Conservation (phyloP, 1,139 yeast species). For the Geotrichum histeridarum region DNA sequence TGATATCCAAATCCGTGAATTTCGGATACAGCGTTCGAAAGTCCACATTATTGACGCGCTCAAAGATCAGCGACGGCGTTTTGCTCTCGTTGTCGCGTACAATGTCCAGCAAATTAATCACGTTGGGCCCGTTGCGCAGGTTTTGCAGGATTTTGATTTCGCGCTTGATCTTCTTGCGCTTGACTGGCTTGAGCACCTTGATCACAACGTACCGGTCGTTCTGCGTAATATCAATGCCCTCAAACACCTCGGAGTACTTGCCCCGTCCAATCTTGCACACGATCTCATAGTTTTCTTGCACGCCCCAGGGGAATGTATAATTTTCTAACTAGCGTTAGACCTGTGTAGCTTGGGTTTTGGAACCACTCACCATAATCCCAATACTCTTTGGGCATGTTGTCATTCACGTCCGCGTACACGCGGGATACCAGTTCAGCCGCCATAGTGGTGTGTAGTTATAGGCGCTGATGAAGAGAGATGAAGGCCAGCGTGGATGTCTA, state of each 20-base stretch:
- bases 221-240: slow-evolving; percentile 50
- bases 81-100: slow-evolving; percentile 68
- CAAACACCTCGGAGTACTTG: slow-evolving; percentile 88
- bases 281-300: slow-evolving; percentile 73
- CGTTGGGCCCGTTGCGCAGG: slow-evolving; percentile 73
- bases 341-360: neutral
- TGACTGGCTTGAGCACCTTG: slow-evolving; percentile 89
- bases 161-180: slow-evolving; percentile 84
- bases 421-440: slow-evolving; percentile 46
- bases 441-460: neutral
- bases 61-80: slow-evolving; percentile 87
- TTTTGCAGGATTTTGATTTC: slow-evolving; percentile 86
- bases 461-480: no score
- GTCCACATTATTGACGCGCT: slow-evolving; percentile 77
- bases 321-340: slow-evolving; percentile 30
- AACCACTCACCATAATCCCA: slow-evolving; percentile 66
- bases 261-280: slow-evolving; percentile 87
- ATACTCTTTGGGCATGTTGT: slow-evolving; percentile 66
- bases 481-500: no score
- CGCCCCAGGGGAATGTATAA: slow-evolving; percentile 47
- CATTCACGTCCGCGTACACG: slow-evolving; percentile 77
- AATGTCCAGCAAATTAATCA: slow-evolving; percentile 67
- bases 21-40: slow-evolving; percentile 82
- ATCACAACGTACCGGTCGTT: slow-evolving; percentile 49
- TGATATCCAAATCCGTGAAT: slow-evolving; percentile 68